A percentile compares a stretch with the other conserved stretches of the same genome.
phyloP scores from a whole-genome alignment of 495 filamentous ascomycete species.

The Neurospora sp. region DNA sequence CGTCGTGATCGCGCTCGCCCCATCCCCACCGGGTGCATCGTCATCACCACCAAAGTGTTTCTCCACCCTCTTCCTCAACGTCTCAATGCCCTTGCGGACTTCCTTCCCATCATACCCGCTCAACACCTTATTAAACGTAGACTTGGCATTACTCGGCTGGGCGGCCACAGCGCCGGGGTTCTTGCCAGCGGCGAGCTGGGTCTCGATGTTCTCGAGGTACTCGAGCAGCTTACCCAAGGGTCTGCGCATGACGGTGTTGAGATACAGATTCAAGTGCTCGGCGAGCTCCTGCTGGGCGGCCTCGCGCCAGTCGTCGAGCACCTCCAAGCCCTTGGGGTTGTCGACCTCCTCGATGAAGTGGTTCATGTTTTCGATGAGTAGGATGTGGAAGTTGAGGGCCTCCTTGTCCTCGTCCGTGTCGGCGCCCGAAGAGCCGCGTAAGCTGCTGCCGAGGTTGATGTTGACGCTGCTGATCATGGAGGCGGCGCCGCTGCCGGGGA shows the following conservation, averaged over 20 bases:
- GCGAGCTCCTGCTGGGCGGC: conserved; percentile 66
- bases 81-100: conserved; percentile 72
- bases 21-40: conserved; percentile 28
- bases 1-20: neutral
- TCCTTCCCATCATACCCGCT: conserved; percentile 72
- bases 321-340: conserved; percentile 51
- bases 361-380: conserved; percentile 98
- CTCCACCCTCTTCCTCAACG: conserved; percentile 79
- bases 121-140: conserved; percentile 75
- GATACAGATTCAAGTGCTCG: conserved; percentile 83
- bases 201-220: conserved; percentile 75
- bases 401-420: conserved; percentile 79
- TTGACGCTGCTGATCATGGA: conserved; percentile 11
- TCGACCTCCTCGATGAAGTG: conserved; percentile 90
- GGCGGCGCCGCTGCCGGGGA: neutral
- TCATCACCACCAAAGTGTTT: conserved; percentile 92
- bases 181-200: conserved; percentile 46
- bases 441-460: conserved; percentile 1
- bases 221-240: conserved; percentile 86
- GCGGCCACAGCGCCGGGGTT: conserved; percentile 44
- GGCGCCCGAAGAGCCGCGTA: conserved; percentile 8
- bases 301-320: conserved; percentile 71
- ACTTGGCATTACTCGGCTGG: conserved; percentile 68
- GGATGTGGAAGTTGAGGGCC: conserved; percentile 88
- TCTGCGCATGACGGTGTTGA: conserved; percentile 76